Evolutionary conservation across 2,329 filamentous ascomycete species (phyloP).

Genomic region (Penicillium sp.): DNA sequence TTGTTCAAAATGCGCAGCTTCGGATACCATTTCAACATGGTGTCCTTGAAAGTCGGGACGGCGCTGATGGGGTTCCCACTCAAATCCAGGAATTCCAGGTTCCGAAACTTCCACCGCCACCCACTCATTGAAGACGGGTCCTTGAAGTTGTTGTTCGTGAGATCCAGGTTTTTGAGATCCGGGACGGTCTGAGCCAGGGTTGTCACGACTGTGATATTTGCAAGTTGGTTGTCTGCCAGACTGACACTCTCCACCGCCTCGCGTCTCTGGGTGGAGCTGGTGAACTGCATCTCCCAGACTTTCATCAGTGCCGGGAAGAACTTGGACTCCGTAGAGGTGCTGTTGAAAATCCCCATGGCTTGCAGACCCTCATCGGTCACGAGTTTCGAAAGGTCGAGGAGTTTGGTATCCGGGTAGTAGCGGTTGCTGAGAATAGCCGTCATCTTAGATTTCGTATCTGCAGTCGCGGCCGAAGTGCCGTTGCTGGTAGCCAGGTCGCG

Average conservation of each 20-base stretch:
- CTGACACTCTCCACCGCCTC: constrained; percentile 80
- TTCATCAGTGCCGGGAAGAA: constrained; percentile 91
- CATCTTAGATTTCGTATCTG: constrained; percentile 67
- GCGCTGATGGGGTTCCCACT: constrained; percentile 71
- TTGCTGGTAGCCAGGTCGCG: constrained; percentile 26
- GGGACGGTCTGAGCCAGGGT: constrained; percentile 76
- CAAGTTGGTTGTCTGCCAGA: constrained; percentile 75
- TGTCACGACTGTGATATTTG: constrained; percentile 69
- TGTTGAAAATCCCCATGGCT: constrained; percentile 72
- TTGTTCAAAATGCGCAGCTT: constrained; percentile 75
- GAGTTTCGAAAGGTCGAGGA: constrained; percentile 79
- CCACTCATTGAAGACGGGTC: constrained; percentile 65
- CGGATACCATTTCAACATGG: constrained; percentile 79
- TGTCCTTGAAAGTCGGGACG: constrained; percentile 61
- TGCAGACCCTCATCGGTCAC: constrained; percentile 69
- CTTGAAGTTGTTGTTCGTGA: constrained; percentile 78
- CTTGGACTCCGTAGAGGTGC: constrained; percentile 70
- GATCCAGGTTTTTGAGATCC: constrained; percentile 81
- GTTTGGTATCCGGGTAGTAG: constrained; percentile 68
- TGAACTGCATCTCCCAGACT: constrained; percentile 76
- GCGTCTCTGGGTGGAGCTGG: constrained; percentile 66
- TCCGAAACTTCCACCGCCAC: constrained; percentile 77
- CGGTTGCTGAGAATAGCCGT: constrained; percentile 69
- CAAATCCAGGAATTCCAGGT: constrained; percentile 77
- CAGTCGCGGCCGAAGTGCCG: constrained; percentile 45